Evolutionary conservation across 495 filamentous ascomycete species (phyloP).

Genomic region (Annulohypoxylon stygium): DNA sequence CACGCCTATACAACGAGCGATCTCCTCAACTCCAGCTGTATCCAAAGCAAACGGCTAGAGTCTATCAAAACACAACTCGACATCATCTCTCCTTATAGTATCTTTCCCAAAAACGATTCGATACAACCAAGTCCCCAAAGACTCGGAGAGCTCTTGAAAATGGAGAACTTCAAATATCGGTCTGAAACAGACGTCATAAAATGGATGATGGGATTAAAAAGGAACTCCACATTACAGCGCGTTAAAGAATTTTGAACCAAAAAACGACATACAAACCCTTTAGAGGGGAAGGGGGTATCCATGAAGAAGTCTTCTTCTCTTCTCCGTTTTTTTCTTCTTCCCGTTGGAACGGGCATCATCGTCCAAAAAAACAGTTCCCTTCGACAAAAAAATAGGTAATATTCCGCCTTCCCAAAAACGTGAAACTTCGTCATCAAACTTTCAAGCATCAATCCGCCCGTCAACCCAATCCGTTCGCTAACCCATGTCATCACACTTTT

Average conservation of each 20-base stretch:
- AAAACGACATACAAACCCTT: conserved; percentile 32
- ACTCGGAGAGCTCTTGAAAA: background rate
- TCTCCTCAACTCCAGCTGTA: background rate
- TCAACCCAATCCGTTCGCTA: conserved; percentile 24
- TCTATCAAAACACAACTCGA: background rate
- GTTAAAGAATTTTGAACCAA: conserved; percentile 11
- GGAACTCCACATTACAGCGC: conserved; percentile 39
- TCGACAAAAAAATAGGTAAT: conserved; percentile 20
- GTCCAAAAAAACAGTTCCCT: conserved; percentile 12
- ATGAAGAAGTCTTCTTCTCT: conserved; percentile 34
- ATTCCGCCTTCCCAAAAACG: conserved; percentile 14
- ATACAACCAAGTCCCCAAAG: background rate
- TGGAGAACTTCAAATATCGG: background rate
- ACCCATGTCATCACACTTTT: conserved; percentile 3
- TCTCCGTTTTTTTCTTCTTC: conserved; percentile 32
- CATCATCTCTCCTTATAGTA: background rate
- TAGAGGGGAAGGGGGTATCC: conserved; percentile 39
- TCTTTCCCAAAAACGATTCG: background rate
- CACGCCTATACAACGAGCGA: background rate
- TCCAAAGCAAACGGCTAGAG: background rate
- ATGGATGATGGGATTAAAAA: conserved; percentile 1
- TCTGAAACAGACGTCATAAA: background rate
- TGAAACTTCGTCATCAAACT: conserved; percentile 34
- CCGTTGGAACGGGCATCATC: conserved; percentile 25
- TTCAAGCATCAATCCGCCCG: conserved; percentile 13